phyloP scores from a whole-genome alignment of 129 eudicot species.

The Arctium lappa region DNA sequence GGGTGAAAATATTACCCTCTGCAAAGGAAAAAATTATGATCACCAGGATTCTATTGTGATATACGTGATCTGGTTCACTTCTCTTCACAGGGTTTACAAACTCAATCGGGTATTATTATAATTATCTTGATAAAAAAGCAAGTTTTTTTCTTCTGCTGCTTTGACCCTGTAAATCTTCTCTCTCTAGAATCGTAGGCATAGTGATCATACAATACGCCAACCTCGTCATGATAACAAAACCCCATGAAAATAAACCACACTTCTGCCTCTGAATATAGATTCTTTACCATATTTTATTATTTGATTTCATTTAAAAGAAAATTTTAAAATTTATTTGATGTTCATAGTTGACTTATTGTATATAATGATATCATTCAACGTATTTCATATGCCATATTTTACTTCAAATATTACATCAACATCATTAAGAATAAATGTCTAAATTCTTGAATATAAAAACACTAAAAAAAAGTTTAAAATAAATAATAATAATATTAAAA shows the following conservation, averaged over 20 bases:
- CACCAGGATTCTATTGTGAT: slow-evolving; percentile 38
- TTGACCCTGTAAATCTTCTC: slow-evolving; percentile 29
- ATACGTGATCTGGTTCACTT: slow-evolving; percentile 22
- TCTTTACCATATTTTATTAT: neutral
- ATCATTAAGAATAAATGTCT: neutral
- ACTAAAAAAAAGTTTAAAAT: neutral
- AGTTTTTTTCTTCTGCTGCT: slow-evolving; percentile 14
- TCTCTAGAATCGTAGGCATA: slow-evolving; percentile 36
- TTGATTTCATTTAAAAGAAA: neutral
- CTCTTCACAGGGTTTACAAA: neutral
- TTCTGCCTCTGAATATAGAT: neutral
- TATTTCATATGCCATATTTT: too few relatives aligned
- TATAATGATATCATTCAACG: neutral
- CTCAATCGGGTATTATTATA: neutral
- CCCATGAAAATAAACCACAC: slow-evolving; percentile 1
- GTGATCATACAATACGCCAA: slow-evolving; percentile 35
- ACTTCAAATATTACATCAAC: too few relatives aligned
- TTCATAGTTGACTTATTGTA: neutral
- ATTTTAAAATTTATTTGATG: neutral
- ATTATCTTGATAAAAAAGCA: neutral
- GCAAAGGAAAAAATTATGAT: slow-evolving; percentile 34
- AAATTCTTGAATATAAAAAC: neutral
- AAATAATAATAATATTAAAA: too few relatives aligned
- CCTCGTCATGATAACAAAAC: slow-evolving; percentile 30
- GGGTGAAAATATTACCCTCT: slow-evolving; percentile 28